Evolutionary conservation across 1,139 yeast genomes (phyloP), one percentile per base, ranked within the genome.

Genomic region (Casaregolazyma suthepensis): DNA sequence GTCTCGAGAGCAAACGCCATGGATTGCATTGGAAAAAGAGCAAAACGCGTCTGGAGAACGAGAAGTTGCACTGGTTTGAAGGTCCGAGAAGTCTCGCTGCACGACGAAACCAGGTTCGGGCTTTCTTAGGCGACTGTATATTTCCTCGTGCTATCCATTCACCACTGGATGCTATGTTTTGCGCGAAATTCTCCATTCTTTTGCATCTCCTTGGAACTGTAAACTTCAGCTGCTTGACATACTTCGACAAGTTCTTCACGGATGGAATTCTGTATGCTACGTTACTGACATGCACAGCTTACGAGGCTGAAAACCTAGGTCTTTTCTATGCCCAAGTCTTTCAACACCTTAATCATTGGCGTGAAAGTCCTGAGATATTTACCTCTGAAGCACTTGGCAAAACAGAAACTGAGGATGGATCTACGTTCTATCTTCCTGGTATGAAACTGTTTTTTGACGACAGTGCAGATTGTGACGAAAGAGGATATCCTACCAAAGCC

Each of bases 301-400:
- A 77, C 6, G 96, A 91, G 65, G 83, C 96, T 0, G 96, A 90
- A 63, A 87, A 87, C 65, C 67, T 89, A 46, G 96, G 96, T 1
- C 69, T 88, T 22, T 90, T 91, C 61, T 79, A 82, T 61, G 76
- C 82, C 13, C 82, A 80, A 45, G 59, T 87, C 1, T 70, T 90
- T 44, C 72, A 68, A 6, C 71, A 69, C 17, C 72, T 85, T 48
- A 71, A 73, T 46, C 59, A 63, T 13, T 78, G 85, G 82, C 70
- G 71, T 42, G 47, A 56, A 1, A 62, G 70, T 22, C 66, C 65
- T 23, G 61, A 55, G 1, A 48, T 57, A 4, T 76, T 65, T 57
- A 57, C 61, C 2, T 48, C 56, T 5, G 66, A 66, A 20, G 74
- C 71, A 0, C 59, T 64, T 3, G 75, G 73, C 1, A 57, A 49